Base-by-base conservation (phyloP, 1,284 basidiomycete species). In the Tilletia caries region DNA sequence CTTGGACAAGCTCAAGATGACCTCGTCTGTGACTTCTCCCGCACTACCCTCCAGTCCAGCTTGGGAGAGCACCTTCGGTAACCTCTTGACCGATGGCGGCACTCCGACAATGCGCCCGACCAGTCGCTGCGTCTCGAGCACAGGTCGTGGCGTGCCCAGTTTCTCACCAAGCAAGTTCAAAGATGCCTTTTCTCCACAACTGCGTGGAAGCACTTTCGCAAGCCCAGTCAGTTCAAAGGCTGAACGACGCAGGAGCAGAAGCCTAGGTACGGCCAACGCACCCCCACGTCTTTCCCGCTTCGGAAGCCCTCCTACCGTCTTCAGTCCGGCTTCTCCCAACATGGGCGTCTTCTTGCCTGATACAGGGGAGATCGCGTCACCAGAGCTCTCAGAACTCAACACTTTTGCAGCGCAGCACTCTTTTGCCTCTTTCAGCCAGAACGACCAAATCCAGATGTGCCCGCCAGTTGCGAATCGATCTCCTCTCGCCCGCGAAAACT, bases 51-150 rank as follows among this genome's bases (percentile, higher is more conserved):
- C 58, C 32, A 62, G 58, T 23, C 58, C 58, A 34, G 58, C 18
- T 13, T 62, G 58, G 58, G 58, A 33, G 8, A 62, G 58, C 58
- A 62, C 58, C 29, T 34, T 62, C 32, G 27, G 32, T 13, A 62
- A 62, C 20, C 32, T 20, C 18, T 13, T 29, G 27, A 29, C 32
- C 29, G 58, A 34, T 18, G 32, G 58, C 58, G 32, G 33, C 15
- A 62, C 58, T 20, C 33, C 70, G 68, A 25, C 71, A 71, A 15
- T 46, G 48, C 46, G 46, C 10, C 32, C 41, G 13, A 54, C 71
- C 46, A 75, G 72, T 43, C 75, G 75, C 2, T 60, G 68, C 41
- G 73, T 76, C 2, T 76, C 75, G 23, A 75, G 72, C 67, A 73
- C 72, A 0, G 64, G 73, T 25, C 73, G 75, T 20, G 75, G 75